A percentile compares a stretch with the other conserved stretches of the same genome.
Conservation (phyloP, 2,329 filamentous ascomycete species). For the Rhynchosporium agropyri region DNA sequence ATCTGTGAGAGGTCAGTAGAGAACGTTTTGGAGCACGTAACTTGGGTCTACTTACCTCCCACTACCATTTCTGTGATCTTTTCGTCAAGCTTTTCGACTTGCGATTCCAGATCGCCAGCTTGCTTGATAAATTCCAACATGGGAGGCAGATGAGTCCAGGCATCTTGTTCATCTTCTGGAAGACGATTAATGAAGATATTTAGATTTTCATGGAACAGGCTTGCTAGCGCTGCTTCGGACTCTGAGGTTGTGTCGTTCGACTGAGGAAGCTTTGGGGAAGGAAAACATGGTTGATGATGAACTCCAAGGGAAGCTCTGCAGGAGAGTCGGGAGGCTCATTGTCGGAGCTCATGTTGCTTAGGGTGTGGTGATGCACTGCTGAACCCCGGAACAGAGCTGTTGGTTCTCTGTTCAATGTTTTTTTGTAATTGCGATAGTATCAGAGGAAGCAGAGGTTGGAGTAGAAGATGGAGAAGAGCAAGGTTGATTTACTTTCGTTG, state of each 20-base stretch:
- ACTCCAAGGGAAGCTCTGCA: constrained; percentile 28
- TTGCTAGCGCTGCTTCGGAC: constrained; percentile 18
- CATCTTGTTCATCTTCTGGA: constrained; percentile 18
- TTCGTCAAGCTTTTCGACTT: constrained; percentile 16
- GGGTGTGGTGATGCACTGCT: background rate
- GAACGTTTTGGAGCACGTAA: background rate
- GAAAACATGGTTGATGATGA: constrained; percentile 52
- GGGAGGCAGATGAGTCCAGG: constrained; percentile 17
- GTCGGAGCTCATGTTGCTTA: background rate
- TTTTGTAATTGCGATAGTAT: background rate
- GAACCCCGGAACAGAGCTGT: background rate
- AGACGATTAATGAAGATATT: constrained; percentile 18
- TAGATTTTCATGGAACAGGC: constrained; percentile 19
- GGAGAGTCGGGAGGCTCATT: background rate
- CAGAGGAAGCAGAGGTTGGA: background rate
- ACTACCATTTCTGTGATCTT: constrained; percentile 17
- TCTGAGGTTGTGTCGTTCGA: constrained; percentile 32
- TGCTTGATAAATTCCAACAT: constrained; percentile 22
- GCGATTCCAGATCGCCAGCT: constrained; percentile 11
- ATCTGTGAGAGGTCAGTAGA: constrained; percentile 29
- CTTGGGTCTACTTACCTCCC: constrained; percentile 21
- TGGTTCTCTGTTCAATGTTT: background rate
- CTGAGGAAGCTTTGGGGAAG: constrained; percentile 53
- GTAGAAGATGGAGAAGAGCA: background rate
- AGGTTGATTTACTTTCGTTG: background rate